Conservation (phyloP, 129 eudicot genomes). For the Ambrosia artemisiifolia region DNA sequence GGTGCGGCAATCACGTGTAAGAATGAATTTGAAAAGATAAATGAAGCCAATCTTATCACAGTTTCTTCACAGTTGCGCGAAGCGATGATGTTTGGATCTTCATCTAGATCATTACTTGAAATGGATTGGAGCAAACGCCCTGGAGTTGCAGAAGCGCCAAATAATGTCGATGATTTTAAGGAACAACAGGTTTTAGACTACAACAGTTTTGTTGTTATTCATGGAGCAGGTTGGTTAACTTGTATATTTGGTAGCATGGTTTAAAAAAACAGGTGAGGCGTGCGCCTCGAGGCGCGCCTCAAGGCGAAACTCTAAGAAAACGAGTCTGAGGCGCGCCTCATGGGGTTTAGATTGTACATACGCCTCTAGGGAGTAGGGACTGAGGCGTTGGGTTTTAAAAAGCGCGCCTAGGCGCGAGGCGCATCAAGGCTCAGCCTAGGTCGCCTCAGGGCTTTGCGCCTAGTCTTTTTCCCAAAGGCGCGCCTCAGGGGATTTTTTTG, state of each 20-base stretch:
- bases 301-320: too few species aligned
- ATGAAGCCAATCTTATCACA: slow-evolving; percentile 60
- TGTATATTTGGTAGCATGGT: background rate
- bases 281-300: too few species aligned
- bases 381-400: too few species aligned
- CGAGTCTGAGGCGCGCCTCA: too few species aligned
- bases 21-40: slow-evolving; percentile 78
- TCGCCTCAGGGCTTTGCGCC: too few species aligned
- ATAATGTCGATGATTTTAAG: slow-evolving; percentile 37
- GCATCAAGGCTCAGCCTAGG: too few species aligned
- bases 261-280: too few species aligned
- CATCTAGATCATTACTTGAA: slow-evolving; percentile 41
- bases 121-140: slow-evolving; percentile 96
- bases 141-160: slow-evolving; percentile 40
- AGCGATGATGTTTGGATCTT: slow-evolving; percentile 53
- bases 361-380: too few species aligned
- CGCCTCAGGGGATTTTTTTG: too few species aligned
- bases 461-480: too few species aligned
- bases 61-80: slow-evolving; percentile 68
- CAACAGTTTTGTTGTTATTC: slow-evolving; percentile 70
- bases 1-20: slow-evolving; percentile 95
- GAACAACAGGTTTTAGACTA: slow-evolving; percentile 38
- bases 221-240: slow-evolving; percentile 83
- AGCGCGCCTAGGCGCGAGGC: too few species aligned
- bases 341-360: too few species aligned